phyloP scores from a whole-genome alignment of 2,329 filamentous ascomycete genomes.

The Diaporthe vaccinii region DNA sequence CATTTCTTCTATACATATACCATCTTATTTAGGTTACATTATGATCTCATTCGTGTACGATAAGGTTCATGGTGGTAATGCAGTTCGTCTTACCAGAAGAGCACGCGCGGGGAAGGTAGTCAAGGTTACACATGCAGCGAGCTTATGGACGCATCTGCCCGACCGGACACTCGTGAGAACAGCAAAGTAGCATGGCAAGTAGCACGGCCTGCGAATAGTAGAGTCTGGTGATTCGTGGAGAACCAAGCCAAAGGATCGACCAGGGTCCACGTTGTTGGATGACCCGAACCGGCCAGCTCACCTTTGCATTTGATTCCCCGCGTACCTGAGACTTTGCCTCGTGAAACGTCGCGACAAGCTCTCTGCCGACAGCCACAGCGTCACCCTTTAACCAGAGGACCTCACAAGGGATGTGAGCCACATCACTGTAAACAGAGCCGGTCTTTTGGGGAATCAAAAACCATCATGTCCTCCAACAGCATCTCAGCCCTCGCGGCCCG shows the following conservation, averaged over 20 bases:
- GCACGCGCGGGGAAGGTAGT: background rate
- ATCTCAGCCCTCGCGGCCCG: constrained; percentile 18
- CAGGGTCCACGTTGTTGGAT: background rate
- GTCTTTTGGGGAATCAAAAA: background rate
- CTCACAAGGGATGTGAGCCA: no score
- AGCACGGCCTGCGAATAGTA: background rate
- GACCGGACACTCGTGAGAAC: background rate
- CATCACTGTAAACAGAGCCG: background rate
- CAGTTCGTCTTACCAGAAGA: background rate
- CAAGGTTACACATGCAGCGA: background rate
- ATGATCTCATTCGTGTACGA: background rate
- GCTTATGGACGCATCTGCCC: background rate
- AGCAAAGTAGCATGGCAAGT: background rate
- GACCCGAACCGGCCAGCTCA: constrained; percentile 9
- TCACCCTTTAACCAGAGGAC: background rate
- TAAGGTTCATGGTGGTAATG: background rate
- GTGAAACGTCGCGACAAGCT: background rate
- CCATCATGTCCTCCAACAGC: constrained; percentile 19
- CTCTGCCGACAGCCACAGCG: background rate
- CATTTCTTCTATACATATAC: background rate
- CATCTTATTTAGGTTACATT: background rate
- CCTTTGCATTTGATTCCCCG: background rate
- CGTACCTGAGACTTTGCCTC: background rate
- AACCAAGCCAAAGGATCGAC: background rate
- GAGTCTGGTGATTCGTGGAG: background rate